These are phyloP conservation scores for Leucosporidium creatinivorum DNA, from an alignment of 768 basidiomycete species.

Conservation along the genomic window DNA sequence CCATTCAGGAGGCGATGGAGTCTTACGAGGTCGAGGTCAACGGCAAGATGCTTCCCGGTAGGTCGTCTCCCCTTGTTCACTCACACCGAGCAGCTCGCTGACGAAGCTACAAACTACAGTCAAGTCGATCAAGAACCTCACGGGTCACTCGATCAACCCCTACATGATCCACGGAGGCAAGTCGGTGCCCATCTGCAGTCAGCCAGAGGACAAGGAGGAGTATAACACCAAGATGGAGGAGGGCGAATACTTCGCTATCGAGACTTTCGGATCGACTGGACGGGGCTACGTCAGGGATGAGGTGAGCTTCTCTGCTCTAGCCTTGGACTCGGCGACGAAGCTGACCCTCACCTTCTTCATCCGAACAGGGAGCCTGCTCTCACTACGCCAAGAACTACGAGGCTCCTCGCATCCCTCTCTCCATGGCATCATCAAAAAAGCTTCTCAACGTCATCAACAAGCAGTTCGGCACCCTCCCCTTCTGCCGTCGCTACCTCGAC, in stretches of 20 bases:
- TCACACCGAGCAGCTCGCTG: no score
- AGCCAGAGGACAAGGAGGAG: slow-evolving; percentile 45
- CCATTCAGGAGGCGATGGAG: slow-evolving; percentile 98
- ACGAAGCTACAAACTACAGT: slow-evolving; percentile 48
- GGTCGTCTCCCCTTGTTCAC: background rate
- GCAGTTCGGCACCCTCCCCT: slow-evolving; percentile 91
- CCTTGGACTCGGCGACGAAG: background rate
- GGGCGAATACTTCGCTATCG: slow-evolving; percentile 97
- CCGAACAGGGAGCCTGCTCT: slow-evolving; percentile 69
- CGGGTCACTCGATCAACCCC: slow-evolving; percentile 82
- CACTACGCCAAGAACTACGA: slow-evolving; percentile 76
- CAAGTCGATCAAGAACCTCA: slow-evolving; percentile 86
- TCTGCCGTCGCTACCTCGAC: slow-evolving; percentile 91
- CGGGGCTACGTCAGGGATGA: slow-evolving; percentile 76
- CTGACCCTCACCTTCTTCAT: background rate
- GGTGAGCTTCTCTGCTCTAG: slow-evolving; percentile 44
- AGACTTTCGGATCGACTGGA: slow-evolving; percentile 98
- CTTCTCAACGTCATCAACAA: slow-evolving; percentile 79
- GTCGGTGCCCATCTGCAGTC: slow-evolving; percentile 80
- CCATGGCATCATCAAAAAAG: slow-evolving; percentile 73
- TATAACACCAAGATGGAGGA: slow-evolving; percentile 98
- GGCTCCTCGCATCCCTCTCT: slow-evolving; percentile 63
- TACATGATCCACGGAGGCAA: slow-evolving; percentile 90
- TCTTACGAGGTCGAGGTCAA: slow-evolving; percentile 93
- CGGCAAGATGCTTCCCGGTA: slow-evolving; percentile 51